Evolutionary conservation across 2,329 filamentous ascomycete species (phyloP).

Genomic region (Talaromyces amestolkiae): DNA sequence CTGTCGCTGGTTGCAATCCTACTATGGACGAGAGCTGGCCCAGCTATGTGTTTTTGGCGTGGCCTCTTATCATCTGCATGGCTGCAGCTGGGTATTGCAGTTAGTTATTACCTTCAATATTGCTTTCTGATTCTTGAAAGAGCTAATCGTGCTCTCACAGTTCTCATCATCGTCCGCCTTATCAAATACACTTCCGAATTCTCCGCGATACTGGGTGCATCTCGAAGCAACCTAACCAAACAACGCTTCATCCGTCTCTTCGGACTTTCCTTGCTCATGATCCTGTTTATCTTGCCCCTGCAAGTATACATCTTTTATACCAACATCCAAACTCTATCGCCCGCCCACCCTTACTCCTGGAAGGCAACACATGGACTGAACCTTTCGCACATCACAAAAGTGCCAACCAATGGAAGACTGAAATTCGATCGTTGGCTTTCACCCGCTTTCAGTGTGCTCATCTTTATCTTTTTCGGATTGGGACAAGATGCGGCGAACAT

Average conservation of each 20-base stretch:
- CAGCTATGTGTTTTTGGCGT: constrained; percentile 55
- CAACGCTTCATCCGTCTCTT: constrained; percentile 60
- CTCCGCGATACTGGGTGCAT: constrained; percentile 53
- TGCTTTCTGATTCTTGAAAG: not conserved
- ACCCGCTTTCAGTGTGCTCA: constrained; percentile 52
- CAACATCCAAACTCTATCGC: constrained; percentile 38
- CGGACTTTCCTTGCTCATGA: constrained; percentile 52
- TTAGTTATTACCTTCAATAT: constrained; percentile 34
- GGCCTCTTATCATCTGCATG: constrained; percentile 55
- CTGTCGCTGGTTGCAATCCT: constrained; percentile 59
- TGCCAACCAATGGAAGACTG: constrained; percentile 46
- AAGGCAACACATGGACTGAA: constrained; percentile 48
- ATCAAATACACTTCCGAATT: constrained; percentile 60
- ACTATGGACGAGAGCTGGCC: constrained; percentile 58
- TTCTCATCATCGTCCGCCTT: constrained; percentile 60
- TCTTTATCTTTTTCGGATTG: constrained; percentile 65
- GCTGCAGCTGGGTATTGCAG: constrained; percentile 57
- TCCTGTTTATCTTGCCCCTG: constrained; percentile 55
- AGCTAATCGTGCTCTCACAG: constrained; percentile 36
- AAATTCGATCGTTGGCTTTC: constrained; percentile 59
- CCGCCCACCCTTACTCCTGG: constrained; percentile 54
- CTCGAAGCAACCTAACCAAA: constrained; percentile 52
- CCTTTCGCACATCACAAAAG: constrained; percentile 52
- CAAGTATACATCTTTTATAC: constrained; percentile 51
- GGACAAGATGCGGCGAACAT: constrained; percentile 59